Evolutionary conservation across 2,329 filamentous ascomycete species (phyloP), one percentile per base, ranked within the genome.

Genomic region (Trichoderma atroviride): DNA sequence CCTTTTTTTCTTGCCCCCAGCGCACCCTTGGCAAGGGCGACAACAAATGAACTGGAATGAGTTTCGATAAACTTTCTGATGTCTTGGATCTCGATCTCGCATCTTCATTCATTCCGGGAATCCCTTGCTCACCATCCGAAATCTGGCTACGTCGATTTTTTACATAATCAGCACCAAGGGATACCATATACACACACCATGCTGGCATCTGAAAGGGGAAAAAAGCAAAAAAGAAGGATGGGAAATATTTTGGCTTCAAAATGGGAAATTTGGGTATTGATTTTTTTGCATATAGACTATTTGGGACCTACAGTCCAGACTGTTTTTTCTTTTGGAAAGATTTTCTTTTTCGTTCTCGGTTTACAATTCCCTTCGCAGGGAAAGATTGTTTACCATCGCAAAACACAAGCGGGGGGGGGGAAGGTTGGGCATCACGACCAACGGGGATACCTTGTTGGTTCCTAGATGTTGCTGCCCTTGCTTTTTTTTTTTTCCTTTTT

Each of bases 271-370:
- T 22, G 59, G 59, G 10, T 10, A 35, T 62, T 37, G 47, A 43
- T 35, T 65, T 53, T 52, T 64, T 63, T 55, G 70, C 70, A 74
- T 72, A 70, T 73, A 70, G 69, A 70, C 19, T 66, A 68, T 68
- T 65, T 64, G 68, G 37, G 57, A 61, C 62, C 55, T 71, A 70
- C 71, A 33, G 43, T 69, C 43, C 68, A 40, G 31, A 55, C 57
- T 35, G 33, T 35, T 35, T 35, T 14, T 35, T 35, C 4, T 35
- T 14, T 53, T 59, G 47, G 58, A 50, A 67, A 70, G 33, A 47
- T 68, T 72, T 71, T 69, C 72, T 68, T 60, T 60, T 69, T 66
- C 57, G 40, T 52, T 67, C 43, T 69, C 53, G 56, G 70, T 68
- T 43, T 50, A 10, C 31, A 35, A 37, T 47, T 47, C 37, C 69